phyloP scores from a whole-genome alignment of 495 filamentous ascomycete species.

The Podospora pseudopauciseta region DNA sequence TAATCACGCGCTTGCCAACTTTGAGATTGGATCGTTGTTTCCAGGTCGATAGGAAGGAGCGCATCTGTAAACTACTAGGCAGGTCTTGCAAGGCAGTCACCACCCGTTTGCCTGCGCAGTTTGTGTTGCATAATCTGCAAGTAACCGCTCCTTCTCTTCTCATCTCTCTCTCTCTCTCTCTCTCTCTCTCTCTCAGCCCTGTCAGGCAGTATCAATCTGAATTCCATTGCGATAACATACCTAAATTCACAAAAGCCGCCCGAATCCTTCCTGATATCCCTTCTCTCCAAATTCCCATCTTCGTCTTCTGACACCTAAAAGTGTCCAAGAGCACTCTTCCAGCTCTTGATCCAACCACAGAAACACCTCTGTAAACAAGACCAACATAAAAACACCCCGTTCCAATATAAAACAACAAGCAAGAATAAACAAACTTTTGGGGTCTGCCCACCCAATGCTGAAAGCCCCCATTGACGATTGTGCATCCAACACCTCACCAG shows the following conservation, averaged over 20 bases:
- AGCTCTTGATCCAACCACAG: not conserved
- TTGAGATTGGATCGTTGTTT: too few relatives aligned
- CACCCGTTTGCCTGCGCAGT: not conserved
- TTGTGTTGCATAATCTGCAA: not conserved
- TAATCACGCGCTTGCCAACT: too few relatives aligned
- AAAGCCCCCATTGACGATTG: not conserved
- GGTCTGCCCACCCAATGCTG: not conserved
- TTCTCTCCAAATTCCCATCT: not conserved
- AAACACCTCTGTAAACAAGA: not conserved
- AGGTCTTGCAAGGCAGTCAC: too few relatives aligned
- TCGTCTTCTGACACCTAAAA: not conserved
- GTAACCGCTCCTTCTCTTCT: not conserved
- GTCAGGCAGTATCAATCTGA: not conserved
- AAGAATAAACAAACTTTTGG: not conserved
- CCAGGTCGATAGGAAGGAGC: too few relatives aligned
- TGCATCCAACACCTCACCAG: not conserved
- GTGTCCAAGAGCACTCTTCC: not conserved
- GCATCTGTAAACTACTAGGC: too few relatives aligned
- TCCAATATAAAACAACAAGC: not conserved
- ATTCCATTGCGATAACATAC: not conserved
- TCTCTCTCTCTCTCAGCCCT: not conserved
- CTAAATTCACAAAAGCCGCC: not conserved
- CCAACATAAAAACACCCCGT: not conserved
- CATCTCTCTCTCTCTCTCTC: too few relatives aligned
- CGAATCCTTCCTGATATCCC: not conserved